A percentile compares a stretch with the other conserved stretches of the same genome.
Evolutionary conservation across 139 green algal genomes (phyloP).

Genomic region (Ettlia oleoabundans): DNA sequence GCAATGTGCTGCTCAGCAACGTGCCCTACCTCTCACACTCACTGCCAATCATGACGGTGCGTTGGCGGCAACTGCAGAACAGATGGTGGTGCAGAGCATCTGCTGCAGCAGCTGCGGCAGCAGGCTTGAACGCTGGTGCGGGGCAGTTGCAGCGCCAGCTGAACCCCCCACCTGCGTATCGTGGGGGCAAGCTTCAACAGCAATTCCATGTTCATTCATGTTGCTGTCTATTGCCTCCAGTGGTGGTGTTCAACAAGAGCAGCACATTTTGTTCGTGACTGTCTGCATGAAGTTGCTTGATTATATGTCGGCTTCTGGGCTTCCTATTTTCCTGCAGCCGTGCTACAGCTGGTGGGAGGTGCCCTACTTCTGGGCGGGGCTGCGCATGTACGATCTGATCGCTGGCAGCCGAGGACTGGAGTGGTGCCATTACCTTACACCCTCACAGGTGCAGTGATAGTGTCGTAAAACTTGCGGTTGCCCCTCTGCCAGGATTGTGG

Average conservation of each 20-base stretch:
- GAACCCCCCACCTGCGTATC: no score
- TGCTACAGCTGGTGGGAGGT: constrained; percentile 99
- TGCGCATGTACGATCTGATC: constrained; percentile 95
- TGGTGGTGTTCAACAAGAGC: no score
- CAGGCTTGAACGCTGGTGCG: background rate
- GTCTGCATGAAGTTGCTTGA: no score
- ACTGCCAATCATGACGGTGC: constrained; percentile 93
- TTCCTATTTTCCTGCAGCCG: constrained; percentile 64
- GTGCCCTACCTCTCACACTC: constrained; percentile 80
- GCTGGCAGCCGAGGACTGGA: constrained; percentile 80
- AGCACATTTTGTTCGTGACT: no score
- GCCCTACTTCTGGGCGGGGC: constrained; percentile 95
- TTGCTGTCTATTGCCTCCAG: no score
- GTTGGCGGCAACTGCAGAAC: no score
- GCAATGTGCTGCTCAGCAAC: constrained; percentile 82
- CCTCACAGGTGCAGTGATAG: constrained; percentile 63
- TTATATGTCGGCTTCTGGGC: no score
- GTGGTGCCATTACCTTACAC: constrained; percentile 76
- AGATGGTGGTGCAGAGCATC: background rate
- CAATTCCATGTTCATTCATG: no score
- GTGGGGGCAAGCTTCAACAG: no score
- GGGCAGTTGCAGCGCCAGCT: no score
- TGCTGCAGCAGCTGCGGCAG: background rate
- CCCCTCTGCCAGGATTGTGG: no score
- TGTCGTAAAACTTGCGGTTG: no score